phyloP scores from a whole-genome alignment of 2,329 filamentous ascomycete species.

The Aspergillus flavus region DNA sequence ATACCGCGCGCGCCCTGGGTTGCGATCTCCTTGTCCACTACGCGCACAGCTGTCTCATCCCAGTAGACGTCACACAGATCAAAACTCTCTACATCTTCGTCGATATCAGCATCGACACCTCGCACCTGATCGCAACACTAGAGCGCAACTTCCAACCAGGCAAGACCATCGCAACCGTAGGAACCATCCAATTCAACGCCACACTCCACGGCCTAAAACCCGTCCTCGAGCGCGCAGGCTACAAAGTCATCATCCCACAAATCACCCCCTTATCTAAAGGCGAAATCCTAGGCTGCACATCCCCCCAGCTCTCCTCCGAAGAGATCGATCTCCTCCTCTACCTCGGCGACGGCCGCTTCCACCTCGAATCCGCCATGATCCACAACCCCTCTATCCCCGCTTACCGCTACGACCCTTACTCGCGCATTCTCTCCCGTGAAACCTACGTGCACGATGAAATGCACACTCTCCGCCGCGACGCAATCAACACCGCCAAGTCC shows the following conservation, averaged over 20 bases:
- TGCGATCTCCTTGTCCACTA: slow-evolving; percentile 97
- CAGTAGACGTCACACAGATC: slow-evolving; percentile 94
- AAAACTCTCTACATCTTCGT: slow-evolving; percentile 98
- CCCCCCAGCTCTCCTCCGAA: slow-evolving; percentile 66
- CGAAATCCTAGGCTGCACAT: slow-evolving; percentile 97
- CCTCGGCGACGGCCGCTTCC: slow-evolving; percentile 89
- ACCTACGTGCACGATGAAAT: slow-evolving; percentile 91
- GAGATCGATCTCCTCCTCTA: slow-evolving; percentile 80
- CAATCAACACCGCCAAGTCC: slow-evolving; percentile 72
- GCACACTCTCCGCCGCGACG: slow-evolving; percentile 74
- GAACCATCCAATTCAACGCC: slow-evolving; percentile 98
- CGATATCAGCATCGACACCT: slow-evolving; percentile 91
- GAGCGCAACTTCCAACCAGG: slow-evolving; percentile 83
- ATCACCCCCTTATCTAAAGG: slow-evolving; percentile 91
- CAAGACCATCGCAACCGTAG: slow-evolving; percentile 88
- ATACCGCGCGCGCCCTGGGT: slow-evolving; percentile 88
- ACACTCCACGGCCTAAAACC: slow-evolving; percentile 85
- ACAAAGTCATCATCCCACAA: slow-evolving; percentile 83
- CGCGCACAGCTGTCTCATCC: slow-evolving; percentile 93
- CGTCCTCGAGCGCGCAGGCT: slow-evolving; percentile 79
- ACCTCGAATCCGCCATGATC: slow-evolving; percentile 98
- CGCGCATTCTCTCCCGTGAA: slow-evolving; percentile 85
- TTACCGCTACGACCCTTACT: slow-evolving; percentile 97
- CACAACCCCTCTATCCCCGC: slow-evolving; percentile 90
- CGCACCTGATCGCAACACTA: slow-evolving; percentile 82